Evolutionary conservation across 305 asterid genomes (phyloP), one percentile per base, ranked within the genome.

Genomic region (Striga hermonthica): DNA sequence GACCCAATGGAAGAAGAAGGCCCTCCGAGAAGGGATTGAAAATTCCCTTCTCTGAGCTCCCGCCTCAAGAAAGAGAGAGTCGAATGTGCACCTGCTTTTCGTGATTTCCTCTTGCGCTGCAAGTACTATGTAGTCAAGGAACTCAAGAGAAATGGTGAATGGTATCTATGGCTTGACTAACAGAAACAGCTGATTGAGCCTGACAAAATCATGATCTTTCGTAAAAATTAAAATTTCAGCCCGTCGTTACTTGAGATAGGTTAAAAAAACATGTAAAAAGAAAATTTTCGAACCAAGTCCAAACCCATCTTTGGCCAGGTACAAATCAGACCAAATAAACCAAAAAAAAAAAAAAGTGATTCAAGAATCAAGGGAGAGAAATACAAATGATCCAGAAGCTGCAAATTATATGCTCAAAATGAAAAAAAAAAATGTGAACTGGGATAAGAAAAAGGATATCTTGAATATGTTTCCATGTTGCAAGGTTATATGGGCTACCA

Each of bases 401-500:
- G 31, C 31, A 22, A 22, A 22, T 22, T 22, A 22, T 22, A 22
- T 22, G 31, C 31, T 1, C 31, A 22, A 1, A 22, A 22, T 22
- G 31, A 22, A 22, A 10, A 53, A 6, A 16, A 22, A 54, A 52
- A 61, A 38, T 15, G 63, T 9, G 15, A 53, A 62, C 12, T 31
- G 36, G 38, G 22, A 37, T 38, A 45, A 22, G 31, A 22, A 22
- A 68, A 89, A 87, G 98, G 98, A 92, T 90, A 92, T 90, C 88
- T 84, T 93, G 76, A 83, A 86, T 78, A 85, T 81, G 74, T 75
- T 90, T 61, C 95, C 89, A 54, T 93, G 97, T 57, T 88, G 97
- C 88, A 88, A 78, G 68, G 95, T 88, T 69, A 93, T 88, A 73
- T 93, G 99, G 31, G 97, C 93, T 38, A 93, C 97, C 99, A 93